Percentiles rank a stretch among this genome's conserved stretches.
These are phyloP conservation scores for Rhodocollybia butyracea DNA, from an alignment of 768 basidiomycete species.

Conservation along the genomic window DNA sequence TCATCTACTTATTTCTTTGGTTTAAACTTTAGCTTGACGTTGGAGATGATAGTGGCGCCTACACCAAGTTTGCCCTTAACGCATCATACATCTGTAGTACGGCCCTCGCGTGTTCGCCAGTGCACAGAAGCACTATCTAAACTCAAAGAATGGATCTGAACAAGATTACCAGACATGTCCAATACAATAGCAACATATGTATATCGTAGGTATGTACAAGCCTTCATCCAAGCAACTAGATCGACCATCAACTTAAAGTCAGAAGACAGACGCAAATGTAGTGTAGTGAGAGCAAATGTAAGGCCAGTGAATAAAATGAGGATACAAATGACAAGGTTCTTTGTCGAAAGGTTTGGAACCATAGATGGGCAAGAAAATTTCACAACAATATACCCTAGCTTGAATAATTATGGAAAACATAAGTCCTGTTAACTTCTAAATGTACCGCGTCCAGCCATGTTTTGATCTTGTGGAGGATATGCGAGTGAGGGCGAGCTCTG, in stretches of 20 bases:
- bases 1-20: not conserved
- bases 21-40: too few relatives aligned
- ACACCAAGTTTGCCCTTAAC: too few relatives aligned
- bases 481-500: slow-evolving; percentile 15
- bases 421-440: slow-evolving; percentile 23
- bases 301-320: not conserved
- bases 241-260: not conserved
- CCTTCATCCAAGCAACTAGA: not conserved
- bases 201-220: not conserved
- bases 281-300: not conserved
- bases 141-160: not conserved
- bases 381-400: not conserved
- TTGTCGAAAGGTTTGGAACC: not conserved
- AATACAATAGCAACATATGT: slow-evolving; percentile 1
- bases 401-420: not conserved
- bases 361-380: not conserved
- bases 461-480: slow-evolving; percentile 19
- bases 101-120: too few relatives aligned
- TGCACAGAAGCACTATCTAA: too few relatives aligned
- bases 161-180: not conserved
- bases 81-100: too few relatives aligned
- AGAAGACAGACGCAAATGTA: not conserved
- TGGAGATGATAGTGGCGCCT: too few relatives aligned
- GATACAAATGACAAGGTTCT: not conserved
- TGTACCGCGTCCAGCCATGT: slow-evolving; percentile 41